A percentile compares a stretch with the other conserved stretches of the same genome.
These are phyloP conservation scores for Ajuga reptans DNA, from an alignment of 305 asterid genomes.

Conservation along the genomic window DNA sequence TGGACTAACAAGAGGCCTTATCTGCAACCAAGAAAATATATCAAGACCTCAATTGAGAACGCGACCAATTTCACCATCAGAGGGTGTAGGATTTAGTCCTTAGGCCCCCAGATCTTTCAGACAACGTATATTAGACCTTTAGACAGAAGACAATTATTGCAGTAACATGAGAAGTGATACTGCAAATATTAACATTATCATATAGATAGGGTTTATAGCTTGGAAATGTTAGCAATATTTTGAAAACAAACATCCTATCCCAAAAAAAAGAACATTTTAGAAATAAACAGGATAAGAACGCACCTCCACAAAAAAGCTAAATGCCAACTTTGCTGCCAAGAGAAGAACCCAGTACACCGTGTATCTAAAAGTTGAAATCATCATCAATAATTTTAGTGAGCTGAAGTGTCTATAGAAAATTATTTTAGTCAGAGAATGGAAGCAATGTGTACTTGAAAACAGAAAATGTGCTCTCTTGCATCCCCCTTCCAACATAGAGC, in stretches of 20 bases:
- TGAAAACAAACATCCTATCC: background rate
- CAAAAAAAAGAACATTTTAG: background rate
- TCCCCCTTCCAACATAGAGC: conserved; percentile 96
- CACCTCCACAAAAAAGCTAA: conserved; percentile 88
- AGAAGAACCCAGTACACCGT: conserved; percentile 89
- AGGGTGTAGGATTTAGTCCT: background rate
- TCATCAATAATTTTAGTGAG: conserved; percentile 12
- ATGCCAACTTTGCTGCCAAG: conserved; percentile 76
- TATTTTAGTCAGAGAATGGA: conserved; percentile 13
- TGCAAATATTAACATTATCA: background rate
- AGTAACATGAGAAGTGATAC: background rate
- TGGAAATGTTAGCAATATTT: conserved; percentile 1
- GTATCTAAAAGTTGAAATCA: conserved; percentile 50
- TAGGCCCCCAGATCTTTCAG: background rate
- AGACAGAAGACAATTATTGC: background rate
- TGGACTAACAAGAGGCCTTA: conserved; percentile 80
- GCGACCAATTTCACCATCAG: conserved; percentile 9
- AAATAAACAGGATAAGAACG: conserved; percentile 14
- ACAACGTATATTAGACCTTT: background rate
- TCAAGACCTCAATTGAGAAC: background rate
- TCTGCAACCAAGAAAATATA: conserved; percentile 44
- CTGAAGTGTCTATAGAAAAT: conserved; percentile 17
- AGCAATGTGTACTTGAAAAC: conserved; percentile 58
- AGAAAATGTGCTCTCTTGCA: conserved; percentile 90
- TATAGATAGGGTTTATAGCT: background rate